Evolutionary conservation across 768 basidiomycete species (phyloP).

Genomic region (Boletellus emodensis): DNA sequence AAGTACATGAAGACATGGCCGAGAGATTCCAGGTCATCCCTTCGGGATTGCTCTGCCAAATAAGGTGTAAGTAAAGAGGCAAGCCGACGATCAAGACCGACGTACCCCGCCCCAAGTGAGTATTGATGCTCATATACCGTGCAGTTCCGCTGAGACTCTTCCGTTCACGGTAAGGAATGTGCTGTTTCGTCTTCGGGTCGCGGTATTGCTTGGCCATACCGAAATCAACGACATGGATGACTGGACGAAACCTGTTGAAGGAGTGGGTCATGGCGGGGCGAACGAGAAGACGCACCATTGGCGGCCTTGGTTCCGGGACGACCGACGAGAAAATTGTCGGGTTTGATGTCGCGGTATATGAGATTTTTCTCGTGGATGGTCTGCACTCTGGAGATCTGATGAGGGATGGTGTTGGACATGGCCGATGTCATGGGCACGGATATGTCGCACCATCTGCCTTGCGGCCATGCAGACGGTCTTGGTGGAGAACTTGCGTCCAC

Average conservation of each 20-base stretch:
- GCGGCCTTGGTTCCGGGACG: conserved; percentile 87
- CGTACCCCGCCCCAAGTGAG: conserved; percentile 92
- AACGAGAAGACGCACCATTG: conserved; percentile 49
- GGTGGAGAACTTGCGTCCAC: conserved; percentile 92
- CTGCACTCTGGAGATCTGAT: conserved; percentile 88
- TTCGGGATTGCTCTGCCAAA: conserved; percentile 74
- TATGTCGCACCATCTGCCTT: conserved; percentile 78
- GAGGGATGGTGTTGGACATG: conserved; percentile 2
- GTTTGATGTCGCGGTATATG: conserved; percentile 99
- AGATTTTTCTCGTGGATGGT: conserved; percentile 99
- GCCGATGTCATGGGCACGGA: not conserved
- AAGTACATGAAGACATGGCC: conserved; percentile 99
- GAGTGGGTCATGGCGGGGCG: not conserved
- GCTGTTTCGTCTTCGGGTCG: conserved; percentile 98
- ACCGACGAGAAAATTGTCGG: conserved; percentile 98
- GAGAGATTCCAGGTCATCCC: conserved; percentile 98
- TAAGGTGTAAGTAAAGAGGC: conserved; percentile 1
- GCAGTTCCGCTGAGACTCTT: conserved; percentile 97
- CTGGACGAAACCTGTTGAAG: conserved; percentile 34
- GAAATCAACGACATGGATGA: conserved; percentile 95
- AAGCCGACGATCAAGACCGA: conserved; percentile 2
- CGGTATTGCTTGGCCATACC: conserved; percentile 99
- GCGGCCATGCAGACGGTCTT: conserved; percentile 99
- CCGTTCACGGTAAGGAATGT: conserved; percentile 97
- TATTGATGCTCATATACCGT: conserved; percentile 99